phyloP scores from a whole-genome alignment of 352 stramenopile species.

The Aphanomyces astaci region DNA sequence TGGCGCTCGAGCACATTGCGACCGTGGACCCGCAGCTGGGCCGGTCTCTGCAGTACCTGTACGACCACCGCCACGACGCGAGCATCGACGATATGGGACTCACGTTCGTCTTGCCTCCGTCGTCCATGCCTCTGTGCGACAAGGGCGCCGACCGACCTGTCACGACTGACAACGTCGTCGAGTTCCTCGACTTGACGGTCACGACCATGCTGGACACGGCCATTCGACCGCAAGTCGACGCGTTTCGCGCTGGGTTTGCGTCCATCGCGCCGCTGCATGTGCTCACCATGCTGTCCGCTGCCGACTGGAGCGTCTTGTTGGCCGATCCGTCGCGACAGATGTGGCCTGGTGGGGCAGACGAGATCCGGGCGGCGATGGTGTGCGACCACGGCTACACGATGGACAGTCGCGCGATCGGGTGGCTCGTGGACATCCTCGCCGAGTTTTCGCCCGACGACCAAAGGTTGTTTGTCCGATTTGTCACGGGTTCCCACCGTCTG shows the following conservation, averaged over 20 bases:
- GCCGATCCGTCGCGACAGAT: slow-evolving; percentile 1
- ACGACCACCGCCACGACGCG: slow-evolving; percentile 28
- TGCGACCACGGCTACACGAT: slow-evolving; percentile 79
- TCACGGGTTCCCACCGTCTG: slow-evolving; percentile 82
- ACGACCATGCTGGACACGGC: slow-evolving; percentile 54
- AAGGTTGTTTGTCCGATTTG: slow-evolving; percentile 81
- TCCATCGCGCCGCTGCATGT: background rate
- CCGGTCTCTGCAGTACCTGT: slow-evolving; percentile 55
- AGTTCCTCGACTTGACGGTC: slow-evolving; percentile 53
- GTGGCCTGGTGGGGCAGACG: slow-evolving; percentile 61
- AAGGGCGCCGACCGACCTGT: slow-evolving; percentile 41
- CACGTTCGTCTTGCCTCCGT: slow-evolving; percentile 54
- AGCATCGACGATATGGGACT: slow-evolving; percentile 57
- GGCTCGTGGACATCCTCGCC: slow-evolving; percentile 71
- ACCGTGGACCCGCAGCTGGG: slow-evolving; percentile 63
- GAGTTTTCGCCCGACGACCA: slow-evolving; percentile 60
- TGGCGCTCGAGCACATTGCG: slow-evolving; percentile 50
- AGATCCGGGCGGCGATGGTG: slow-evolving; percentile 69
- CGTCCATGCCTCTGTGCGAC: slow-evolving; percentile 42
- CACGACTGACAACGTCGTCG: slow-evolving; percentile 35
- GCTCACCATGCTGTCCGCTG: background rate
- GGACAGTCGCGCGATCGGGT: slow-evolving; percentile 50
- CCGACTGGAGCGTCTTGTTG: background rate
- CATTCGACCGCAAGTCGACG: slow-evolving; percentile 48
- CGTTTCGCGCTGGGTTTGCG: slow-evolving; percentile 63